Base-by-base conservation (phyloP, 2,329 filamentous ascomycete species). In the Penicillium griseofulvum region DNA sequence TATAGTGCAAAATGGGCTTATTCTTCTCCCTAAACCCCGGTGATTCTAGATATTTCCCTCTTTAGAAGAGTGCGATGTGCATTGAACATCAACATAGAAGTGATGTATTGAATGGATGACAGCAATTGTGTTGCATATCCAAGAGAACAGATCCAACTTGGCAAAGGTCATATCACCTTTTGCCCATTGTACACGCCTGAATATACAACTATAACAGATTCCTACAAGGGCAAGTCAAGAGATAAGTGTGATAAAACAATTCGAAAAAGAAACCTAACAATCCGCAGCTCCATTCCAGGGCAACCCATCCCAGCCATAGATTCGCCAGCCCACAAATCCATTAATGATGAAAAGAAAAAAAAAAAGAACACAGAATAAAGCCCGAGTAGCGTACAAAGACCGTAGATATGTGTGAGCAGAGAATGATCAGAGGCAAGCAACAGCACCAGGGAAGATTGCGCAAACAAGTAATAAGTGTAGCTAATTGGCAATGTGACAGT, bases 291-390 rank as follows among this genome's bases (percentile, higher is more conserved):
- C 60, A 58, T 60, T 56, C 52, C 59, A 58, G 54, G 56, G 60
- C 38, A 58, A 65, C 56, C 65, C 64, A 64, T 57, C 60, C 69
- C 62, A 66, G 54, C 66, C 64, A 46, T 60, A 64, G 53, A 62
- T 61, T 70, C 68, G 68, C 68, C 68, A 59, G 58, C 59, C 63
- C 61, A 62, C 43, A 33, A 33, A 34, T 59, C 61, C 62, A 55
- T 59, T 65, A 65, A 68, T 46, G 57, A 68, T 66, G 64, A 60
- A 63, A 54, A 54, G 59, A 60, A 58, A 46, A 56, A 33, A 58
- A 57, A 60, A 53, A 34, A 6, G 47, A 61, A 60, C 38, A 57
- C 48, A 48, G 6, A 31, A 33, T 5, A 24, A 65, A 56, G 53
- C 33, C 37, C 47, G 28, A 33, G 39, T 50, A 45, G 39, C 39